Conservation (phyloP, 2,329 filamentous ascomycete genomes). For the Didymella pomorum region DNA sequence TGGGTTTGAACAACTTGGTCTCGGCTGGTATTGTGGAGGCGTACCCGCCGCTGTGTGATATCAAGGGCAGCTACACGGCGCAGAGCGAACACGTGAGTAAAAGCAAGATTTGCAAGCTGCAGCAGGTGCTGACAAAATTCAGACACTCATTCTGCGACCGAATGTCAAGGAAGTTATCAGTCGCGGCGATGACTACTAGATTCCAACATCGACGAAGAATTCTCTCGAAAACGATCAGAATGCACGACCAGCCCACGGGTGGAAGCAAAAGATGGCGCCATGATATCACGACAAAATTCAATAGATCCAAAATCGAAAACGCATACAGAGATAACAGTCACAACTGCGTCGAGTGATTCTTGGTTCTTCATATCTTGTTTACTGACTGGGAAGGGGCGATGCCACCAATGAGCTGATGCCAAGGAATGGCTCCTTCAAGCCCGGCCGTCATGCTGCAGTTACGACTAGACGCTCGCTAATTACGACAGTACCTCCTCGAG, state of each 20-base stretch:
- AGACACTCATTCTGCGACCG: slow-evolving; percentile 50
- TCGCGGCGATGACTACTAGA: slow-evolving; percentile 82
- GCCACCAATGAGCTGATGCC: background rate
- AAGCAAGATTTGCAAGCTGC: background rate
- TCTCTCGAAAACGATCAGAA: background rate
- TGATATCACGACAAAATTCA: slow-evolving; percentile 8
- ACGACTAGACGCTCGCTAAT: too few relatives aligned
- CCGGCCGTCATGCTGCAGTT: too few relatives aligned
- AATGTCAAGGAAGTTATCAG: slow-evolving; percentile 85
- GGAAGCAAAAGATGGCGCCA: slow-evolving; percentile 1
- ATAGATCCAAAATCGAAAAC: background rate
- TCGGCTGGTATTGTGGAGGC: slow-evolving; percentile 84
- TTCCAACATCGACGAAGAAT: background rate
- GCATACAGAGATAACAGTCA: background rate
- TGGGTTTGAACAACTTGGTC: slow-evolving; percentile 89
- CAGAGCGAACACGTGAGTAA: slow-evolving; percentile 89
- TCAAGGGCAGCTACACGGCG: slow-evolving; percentile 93
- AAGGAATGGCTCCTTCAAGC: background rate
- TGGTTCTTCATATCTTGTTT: background rate
- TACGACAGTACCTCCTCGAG: background rate
- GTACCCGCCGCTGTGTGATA: slow-evolving; percentile 87
- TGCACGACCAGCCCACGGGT: background rate
- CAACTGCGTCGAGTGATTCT: too few relatives aligned
- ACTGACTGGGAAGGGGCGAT: background rate
- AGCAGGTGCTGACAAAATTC: slow-evolving; percentile 21